These are phyloP conservation scores for Mycena olivaceomarginata DNA, from an alignment of 768 basidiomycete species.

Conservation along the genomic window DNA sequence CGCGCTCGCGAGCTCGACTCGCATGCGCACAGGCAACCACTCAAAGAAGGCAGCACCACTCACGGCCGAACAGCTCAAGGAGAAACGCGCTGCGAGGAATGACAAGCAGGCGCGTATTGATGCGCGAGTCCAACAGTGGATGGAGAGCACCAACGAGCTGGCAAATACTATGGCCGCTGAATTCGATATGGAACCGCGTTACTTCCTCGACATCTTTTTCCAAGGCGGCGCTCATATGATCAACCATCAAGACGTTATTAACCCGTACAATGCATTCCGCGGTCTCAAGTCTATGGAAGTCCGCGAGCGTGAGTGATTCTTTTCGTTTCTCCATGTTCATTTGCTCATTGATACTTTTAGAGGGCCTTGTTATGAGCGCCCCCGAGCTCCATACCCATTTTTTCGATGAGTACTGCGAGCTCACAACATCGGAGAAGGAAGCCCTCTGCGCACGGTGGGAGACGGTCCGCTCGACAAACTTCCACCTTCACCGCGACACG, in stretches of 20 bases:
- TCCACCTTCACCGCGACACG: not conserved
- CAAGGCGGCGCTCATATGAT: constrained; percentile 13
- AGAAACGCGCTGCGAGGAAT: not conserved
- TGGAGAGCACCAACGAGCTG: not conserved
- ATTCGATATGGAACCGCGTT: constrained; percentile 13
- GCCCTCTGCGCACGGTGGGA: not conserved
- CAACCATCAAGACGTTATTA: not conserved
- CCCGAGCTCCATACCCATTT: not conserved
- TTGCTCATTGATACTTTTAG: not conserved
- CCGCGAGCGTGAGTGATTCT: not conserved
- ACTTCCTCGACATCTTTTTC: constrained; percentile 30
- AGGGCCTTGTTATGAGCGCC: not conserved
- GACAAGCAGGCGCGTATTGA: not conserved
- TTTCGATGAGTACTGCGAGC: not conserved
- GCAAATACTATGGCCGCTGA: not conserved
- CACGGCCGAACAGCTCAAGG: constrained; percentile 6
- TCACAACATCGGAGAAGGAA: not conserved
- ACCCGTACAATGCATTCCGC: not conserved
- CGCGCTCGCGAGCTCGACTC: not conserved
- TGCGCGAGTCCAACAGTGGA: not conserved
- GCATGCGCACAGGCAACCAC: not conserved
- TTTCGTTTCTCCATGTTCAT: not conserved
- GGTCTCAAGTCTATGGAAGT: not conserved
- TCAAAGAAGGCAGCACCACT: constrained; percentile 12
- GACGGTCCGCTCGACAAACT: not conserved